Conservation (phyloP, 768 basidiomycete species). For the Favolaschia claudopus region DNA sequence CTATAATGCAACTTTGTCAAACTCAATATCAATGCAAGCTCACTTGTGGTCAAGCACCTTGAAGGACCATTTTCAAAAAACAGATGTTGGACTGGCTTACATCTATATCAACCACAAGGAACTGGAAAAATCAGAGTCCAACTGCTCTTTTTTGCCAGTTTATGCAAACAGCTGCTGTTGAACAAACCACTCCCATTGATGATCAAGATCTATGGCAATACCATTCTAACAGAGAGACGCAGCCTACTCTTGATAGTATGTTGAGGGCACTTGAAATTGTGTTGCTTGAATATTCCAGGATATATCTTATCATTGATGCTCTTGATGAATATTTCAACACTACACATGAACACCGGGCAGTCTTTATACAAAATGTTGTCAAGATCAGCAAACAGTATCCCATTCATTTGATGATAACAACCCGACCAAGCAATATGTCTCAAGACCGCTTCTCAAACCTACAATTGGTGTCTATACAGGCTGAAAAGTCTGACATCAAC, state of each 20-base stretch:
- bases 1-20: neutral
- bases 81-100: neutral
- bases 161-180: neutral
- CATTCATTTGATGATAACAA: neutral
- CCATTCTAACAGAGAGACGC: neutral
- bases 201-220: neutral
- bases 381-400: neutral
- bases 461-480: neutral
- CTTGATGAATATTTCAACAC: conserved; percentile 12
- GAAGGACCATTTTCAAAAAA: neutral
- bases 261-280: neutral
- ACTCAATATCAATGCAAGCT: neutral
- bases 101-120: neutral
- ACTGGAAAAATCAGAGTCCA: neutral
- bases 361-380: neutral
- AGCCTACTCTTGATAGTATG: neutral
- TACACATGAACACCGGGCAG: neutral
- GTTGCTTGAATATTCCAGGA: neutral
- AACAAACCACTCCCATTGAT: neutral
- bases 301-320: conserved; percentile 1
- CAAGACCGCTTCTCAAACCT: neutral
- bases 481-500: neutral
- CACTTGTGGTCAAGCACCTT: neutral
- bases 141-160: neutral
- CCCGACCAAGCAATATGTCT: neutral